Evolutionary conservation across 2,329 filamentous ascomycete genomes (phyloP), one percentile per base, ranked within the genome.

Genomic region (Myriangium duriaei): DNA sequence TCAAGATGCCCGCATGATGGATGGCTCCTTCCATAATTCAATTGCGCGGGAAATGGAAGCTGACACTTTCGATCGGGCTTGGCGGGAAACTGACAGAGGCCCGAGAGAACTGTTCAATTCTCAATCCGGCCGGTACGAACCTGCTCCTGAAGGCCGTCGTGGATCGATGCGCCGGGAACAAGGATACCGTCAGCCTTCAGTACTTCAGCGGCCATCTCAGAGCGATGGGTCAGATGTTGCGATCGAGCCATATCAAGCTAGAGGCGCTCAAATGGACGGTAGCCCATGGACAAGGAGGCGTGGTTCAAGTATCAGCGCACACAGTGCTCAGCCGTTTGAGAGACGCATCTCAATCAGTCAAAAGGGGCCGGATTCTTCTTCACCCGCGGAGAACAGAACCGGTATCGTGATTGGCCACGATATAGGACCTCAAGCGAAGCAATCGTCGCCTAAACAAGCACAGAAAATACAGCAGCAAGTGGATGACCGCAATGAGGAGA

Each of bases 41-140:
- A 64, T 67, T 15, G 71, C 80, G 0, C 84, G 85, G 52, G 87
- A 96, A 55, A 93, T 95, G 45, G 84, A 86, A 4, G 82, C 87
- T 0, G 91, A 96, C 57, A 88, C 94, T 47, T 96, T 95, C 53
- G 92, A 80, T 55, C 74, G 91, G 45, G 75, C 79, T 21, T 93
- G 83, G 79, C 73, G 81, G 51, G 85, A 94, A 33, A 47, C 50
- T 44, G 72, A 77, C 4, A 67, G 72, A 40, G 67, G 71, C 9
- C 77, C 74, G 44, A 71, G 82, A 40, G 87, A 96, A 57, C 67
- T 96, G 0, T 96, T 78, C 63, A 95, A 96, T 56, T 93, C 88
- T n/a, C 81, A 92, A 39, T 94, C 85, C 38, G 88, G 88, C 12
- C 79, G 85, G 35, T 93, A 94, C 49, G 88, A 96, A 55, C 86